These are phyloP conservation scores for Hypoxylon lenormandii DNA, from an alignment of 495 filamentous ascomycete species.

Conservation along the genomic window DNA sequence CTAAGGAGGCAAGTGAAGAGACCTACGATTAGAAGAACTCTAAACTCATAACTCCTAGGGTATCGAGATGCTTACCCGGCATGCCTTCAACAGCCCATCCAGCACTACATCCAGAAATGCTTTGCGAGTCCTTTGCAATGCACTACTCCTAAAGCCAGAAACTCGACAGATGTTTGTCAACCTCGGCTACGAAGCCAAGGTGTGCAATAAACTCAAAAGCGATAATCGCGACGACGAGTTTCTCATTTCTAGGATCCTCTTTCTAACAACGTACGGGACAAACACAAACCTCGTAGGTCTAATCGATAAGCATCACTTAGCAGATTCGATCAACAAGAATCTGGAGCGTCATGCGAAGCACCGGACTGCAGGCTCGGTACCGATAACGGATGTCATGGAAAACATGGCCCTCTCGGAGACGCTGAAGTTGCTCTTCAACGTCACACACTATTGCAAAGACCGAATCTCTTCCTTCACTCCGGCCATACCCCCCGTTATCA, in stretches of 20 bases:
- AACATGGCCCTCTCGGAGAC: constrained; percentile 85
- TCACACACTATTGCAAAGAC: constrained; percentile 76
- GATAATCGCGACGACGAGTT: constrained; percentile 90
- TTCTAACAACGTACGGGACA: constrained; percentile 87
- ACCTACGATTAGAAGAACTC: neutral
- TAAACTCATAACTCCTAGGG: constrained; percentile 66
- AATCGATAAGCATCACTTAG: constrained; percentile 76
- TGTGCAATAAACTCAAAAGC: constrained; percentile 77
- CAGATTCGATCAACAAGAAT: constrained; percentile 75
- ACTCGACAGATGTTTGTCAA: constrained; percentile 85
- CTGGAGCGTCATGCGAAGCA: constrained; percentile 71
- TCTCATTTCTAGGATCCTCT: constrained; percentile 81
- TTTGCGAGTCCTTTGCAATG: constrained; percentile 87
- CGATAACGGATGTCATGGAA: constrained; percentile 70
- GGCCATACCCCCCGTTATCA: constrained; percentile 77
- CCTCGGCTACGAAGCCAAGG: constrained; percentile 75
- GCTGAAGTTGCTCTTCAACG: constrained; percentile 88
- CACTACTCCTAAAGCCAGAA: constrained; percentile 75
- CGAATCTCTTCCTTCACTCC: constrained; percentile 69
- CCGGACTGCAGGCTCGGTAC: constrained; percentile 34
- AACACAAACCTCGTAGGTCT: constrained; percentile 74
- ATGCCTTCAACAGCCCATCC: constrained; percentile 75
- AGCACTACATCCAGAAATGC: constrained; percentile 77
- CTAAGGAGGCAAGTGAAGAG: constrained; percentile 69
- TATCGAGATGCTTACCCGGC: constrained; percentile 74